phyloP scores from a whole-genome alignment of 208 protist species.

The Tritrichomonas musculus region DNA sequence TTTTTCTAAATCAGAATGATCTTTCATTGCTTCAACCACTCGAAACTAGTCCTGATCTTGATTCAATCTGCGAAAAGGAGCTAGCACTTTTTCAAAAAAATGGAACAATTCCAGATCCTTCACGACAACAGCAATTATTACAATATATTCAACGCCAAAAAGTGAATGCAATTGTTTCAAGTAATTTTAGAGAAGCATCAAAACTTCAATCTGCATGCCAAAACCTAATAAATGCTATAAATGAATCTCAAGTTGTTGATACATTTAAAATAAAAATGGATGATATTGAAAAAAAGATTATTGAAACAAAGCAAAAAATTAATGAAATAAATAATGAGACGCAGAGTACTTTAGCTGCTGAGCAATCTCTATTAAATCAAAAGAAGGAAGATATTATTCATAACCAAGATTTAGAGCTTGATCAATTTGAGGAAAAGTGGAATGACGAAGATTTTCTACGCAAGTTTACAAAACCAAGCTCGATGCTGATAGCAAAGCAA shows the following conservation, averaged over 20 bases:
- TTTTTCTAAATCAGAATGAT: too few species aligned
- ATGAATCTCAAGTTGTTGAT: background rate
- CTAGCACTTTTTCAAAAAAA: background rate
- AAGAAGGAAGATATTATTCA: background rate
- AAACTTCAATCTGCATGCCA: background rate
- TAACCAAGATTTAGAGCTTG: background rate
- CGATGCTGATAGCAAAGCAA: background rate
- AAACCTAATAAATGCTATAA: background rate
- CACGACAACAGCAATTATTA: background rate
- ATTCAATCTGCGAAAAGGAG: background rate
- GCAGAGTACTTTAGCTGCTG: background rate
- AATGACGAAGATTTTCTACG: background rate
- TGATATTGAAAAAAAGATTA: background rate
- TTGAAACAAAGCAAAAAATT: background rate
- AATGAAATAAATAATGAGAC: background rate
- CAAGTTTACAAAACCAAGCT: background rate
- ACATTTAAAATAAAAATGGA: background rate
- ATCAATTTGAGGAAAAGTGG: slow-evolving; percentile 7
- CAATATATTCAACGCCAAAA: background rate
- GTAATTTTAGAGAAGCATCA: background rate
- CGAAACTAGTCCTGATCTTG: too few species aligned
- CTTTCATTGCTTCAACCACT: too few species aligned
- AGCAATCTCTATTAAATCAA: background rate
- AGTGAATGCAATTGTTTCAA: background rate
- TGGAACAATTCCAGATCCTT: background rate